Base-by-base conservation (phyloP, 176 grass and related monocot species). In the Oryza australiensis region DNA sequence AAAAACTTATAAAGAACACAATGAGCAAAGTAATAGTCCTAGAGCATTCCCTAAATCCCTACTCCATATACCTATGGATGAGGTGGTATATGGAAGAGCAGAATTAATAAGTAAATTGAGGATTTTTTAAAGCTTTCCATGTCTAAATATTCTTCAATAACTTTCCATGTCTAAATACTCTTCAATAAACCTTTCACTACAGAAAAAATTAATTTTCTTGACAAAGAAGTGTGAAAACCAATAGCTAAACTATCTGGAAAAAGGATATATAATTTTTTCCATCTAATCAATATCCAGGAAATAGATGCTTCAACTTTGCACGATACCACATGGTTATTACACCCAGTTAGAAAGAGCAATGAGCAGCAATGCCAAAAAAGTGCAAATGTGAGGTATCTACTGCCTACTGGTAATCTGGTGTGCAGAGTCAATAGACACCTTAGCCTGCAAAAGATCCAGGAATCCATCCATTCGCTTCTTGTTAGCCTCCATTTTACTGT, bases 401-500 rank as follows among this genome's bases (percentile, higher is more conserved):
- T 28, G 45, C 51, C 49, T 83, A 3, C n/a, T 12, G 60, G 27
- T 38, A 64, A n/a, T n/a, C n/a, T n/a, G n/a, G n/a, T n/a, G n/a
- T 35, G 28, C 26, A 76, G 49, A 82, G 59, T 70, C 34, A 37
- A 41, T 13, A 53, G 34, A 11, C 82, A 98, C 90, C 81, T 94
- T 94, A 64, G 73, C 63, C 37, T 76, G 84, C 76, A 98, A 75
- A 73, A 90, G 62, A 76, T 87, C 78, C 51, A 93, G 78, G 71
- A 98, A 98, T 48, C 84, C 82, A 84, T 84, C 86, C 48, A 91
- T 91, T 86, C 92, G 86, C 73, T 86, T 86, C 77, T 92, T 88
- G 62, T 98, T 98, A 72, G 84, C 84, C 45, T 98, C 92, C 95
- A 98, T 94, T 90, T 98, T 98, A 70, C 53, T 57, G 80, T 98